phyloP scores from a whole-genome alignment of 2,329 filamentous ascomycete species.

The Pseudohalonectria lignicola region DNA sequence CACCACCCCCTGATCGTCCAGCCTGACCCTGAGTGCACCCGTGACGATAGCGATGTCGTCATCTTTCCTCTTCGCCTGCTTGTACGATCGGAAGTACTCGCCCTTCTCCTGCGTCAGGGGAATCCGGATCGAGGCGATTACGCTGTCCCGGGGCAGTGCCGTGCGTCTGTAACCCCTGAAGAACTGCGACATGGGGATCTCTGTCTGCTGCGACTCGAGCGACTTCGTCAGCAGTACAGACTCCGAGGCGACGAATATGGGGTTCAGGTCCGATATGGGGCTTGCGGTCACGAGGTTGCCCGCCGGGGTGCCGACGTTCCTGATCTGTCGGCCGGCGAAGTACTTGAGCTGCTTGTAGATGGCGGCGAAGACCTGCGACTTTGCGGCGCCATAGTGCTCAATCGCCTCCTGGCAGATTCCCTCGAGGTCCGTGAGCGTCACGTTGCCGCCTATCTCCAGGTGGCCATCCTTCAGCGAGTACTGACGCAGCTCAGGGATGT shows the following conservation, averaged over 20 bases:
- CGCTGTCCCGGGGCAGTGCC: constrained; percentile 66
- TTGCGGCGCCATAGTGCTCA: constrained; percentile 60
- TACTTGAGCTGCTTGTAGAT: constrained; percentile 91
- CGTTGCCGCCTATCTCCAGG: constrained; percentile 88
- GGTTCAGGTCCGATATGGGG: constrained; percentile 93
- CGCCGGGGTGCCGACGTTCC: constrained; percentile 94
- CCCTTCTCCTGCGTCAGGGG: constrained; percentile 63
- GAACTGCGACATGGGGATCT: constrained; percentile 87
- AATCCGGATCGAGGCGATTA: constrained; percentile 81
- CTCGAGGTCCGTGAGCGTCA: constrained; percentile 85
- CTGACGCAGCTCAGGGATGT: constrained; percentile 79
- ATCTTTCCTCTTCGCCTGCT: constrained; percentile 93
- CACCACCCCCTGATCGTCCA: constrained; percentile 60
- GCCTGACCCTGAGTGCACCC: constrained; percentile 63
- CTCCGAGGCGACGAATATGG: constrained; percentile 81
- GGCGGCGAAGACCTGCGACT: constrained; percentile 74
- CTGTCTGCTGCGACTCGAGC: constrained; percentile 48
- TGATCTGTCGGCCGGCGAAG: constrained; percentile 89
- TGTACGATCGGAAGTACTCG: constrained; percentile 83
- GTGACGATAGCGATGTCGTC: constrained; percentile 98
- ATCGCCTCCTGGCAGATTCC: constrained; percentile 70
- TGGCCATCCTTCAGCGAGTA: constrained; percentile 71
- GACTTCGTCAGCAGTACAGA: constrained; percentile 75
- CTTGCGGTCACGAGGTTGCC: constrained; percentile 92
- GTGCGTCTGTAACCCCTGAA: constrained; percentile 88